Evolutionary conservation across 148 eudicot species (phyloP).

Genomic region (Cornus suecica): DNA sequence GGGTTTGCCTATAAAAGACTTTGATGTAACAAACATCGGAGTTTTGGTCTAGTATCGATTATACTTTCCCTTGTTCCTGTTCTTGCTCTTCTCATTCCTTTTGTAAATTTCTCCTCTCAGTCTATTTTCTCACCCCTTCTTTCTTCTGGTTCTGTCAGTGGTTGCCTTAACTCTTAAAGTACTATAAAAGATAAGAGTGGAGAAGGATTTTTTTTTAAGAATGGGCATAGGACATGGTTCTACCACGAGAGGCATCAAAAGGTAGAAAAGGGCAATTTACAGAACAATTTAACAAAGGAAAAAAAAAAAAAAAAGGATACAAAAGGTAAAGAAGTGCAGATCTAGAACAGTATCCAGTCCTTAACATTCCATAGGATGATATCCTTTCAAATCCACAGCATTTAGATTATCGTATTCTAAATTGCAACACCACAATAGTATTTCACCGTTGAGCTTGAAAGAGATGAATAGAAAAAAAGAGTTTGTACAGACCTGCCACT

Average conservation of each 20-base stretch:
- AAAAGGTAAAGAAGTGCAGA: neutral
- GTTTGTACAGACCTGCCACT: constrained; percentile 51
- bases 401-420: neutral
- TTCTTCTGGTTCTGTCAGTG: too few relatives aligned
- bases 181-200: too few relatives aligned
- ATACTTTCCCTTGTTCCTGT: too few relatives aligned
- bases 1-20: too few relatives aligned
- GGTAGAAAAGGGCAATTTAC: neutral
- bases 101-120: too few relatives aligned
- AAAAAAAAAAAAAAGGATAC: neutral
- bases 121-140: too few relatives aligned
- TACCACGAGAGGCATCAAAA: neutral
- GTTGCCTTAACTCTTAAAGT: too few relatives aligned
- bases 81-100: too few relatives aligned
- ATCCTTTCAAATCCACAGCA: neutral
- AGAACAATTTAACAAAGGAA: neutral
- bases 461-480: neutral
- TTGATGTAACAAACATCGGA: too few relatives aligned
- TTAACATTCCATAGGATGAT: neutral
- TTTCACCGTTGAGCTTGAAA: neutral
- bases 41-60: too few relatives aligned
- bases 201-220: too few relatives aligned
- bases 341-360: neutral
- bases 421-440: neutral
- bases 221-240: too few relatives aligned